Base-by-base conservation (phyloP, 2,329 filamentous ascomycete species). In the Sporothrix pseudoabietina region DNA sequence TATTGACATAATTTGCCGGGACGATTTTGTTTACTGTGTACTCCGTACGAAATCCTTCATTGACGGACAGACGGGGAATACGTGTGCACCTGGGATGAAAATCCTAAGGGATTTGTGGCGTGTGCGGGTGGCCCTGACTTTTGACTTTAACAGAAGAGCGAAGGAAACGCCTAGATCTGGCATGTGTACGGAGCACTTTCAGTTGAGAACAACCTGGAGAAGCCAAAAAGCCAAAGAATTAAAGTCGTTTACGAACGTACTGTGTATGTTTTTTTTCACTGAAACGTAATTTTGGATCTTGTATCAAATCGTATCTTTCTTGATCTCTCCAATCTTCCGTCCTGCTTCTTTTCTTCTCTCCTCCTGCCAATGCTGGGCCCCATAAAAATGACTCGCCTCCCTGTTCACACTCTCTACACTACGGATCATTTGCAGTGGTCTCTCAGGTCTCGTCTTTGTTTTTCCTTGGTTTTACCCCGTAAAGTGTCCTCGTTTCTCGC, bases 371-470 rank as follows among this genome's bases (percentile, higher is more conserved):
- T 59, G 16, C 19, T 35, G 30, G 55, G 30, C 4, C 16, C 55
- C 55, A 59, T 59, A 59, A 59, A 59, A 59, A 59, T 59, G 55
- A 59, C 55, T 59, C 55, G 55, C 30, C 52, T 32, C 55, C 55
- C 55, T 35, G 55, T 19, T 35, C 12, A 59, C 55, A 6, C 30
- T 35, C 14, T 35, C 7, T 35, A 16, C 26, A 35, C 55, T 26
- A n/a, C 22, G n/a, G n/a, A n/a, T n/a, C 7, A 35, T 55, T 8
- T 12, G 22, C 55, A 35, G 30, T 35, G 30, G 35, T 2, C 26
- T 26, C 26, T 26, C 26, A 26, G 26, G 26, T 59, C n/a, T 39
- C n/a, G 30, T 35, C 26, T 32, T 57, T 57, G 55, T 16, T 57
- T 57, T 57, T 32, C 55, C 55, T 32, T 32, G 10, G 5, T 32